phyloP scores from a whole-genome alignment of 2,329 filamentous ascomycete genomes.

The Colletotrichum sp. region DNA sequence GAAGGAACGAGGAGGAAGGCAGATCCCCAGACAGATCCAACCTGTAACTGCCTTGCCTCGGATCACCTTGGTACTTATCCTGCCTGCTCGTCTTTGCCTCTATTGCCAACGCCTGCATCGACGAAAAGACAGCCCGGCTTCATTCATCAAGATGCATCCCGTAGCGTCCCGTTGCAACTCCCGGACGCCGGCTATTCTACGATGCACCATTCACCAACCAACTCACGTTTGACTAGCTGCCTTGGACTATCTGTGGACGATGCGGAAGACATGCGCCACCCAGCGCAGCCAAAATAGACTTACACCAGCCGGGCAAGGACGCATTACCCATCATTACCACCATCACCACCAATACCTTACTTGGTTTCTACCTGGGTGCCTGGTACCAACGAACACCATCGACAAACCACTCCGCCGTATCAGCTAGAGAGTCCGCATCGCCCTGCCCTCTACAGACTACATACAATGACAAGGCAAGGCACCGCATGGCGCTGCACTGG shows the following conservation, averaged over 20 bases:
- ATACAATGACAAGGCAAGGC: not conserved
- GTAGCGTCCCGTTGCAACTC: not conserved
- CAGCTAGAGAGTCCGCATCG: not conserved
- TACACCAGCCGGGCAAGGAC: not conserved
- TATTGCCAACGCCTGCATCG: not conserved
- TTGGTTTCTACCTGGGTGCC: not conserved
- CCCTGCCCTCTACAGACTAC: not conserved
- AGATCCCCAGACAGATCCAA: not conserved
- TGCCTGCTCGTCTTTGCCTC: not conserved
- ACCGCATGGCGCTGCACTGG: not conserved
- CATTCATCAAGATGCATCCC: not conserved
- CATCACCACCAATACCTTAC: not conserved
- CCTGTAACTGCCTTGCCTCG: not conserved
- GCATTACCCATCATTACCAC: not conserved
- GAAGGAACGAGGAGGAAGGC: not conserved
- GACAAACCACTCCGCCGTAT: not conserved
- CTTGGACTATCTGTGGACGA: not conserved
- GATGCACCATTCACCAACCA: not conserved
- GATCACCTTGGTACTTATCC: not conserved
- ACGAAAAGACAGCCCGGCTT: not conserved
- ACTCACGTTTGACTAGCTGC: not conserved
- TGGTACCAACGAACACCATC: not conserved
- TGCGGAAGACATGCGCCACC: not conserved
- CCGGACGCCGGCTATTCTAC: not conserved
- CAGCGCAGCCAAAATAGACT: not conserved